A percentile compares a stretch with the other conserved stretches of the same genome.
phyloP scores from a whole-genome alignment of 257 asterid genomes.

The Solanum bulbocastanum region DNA sequence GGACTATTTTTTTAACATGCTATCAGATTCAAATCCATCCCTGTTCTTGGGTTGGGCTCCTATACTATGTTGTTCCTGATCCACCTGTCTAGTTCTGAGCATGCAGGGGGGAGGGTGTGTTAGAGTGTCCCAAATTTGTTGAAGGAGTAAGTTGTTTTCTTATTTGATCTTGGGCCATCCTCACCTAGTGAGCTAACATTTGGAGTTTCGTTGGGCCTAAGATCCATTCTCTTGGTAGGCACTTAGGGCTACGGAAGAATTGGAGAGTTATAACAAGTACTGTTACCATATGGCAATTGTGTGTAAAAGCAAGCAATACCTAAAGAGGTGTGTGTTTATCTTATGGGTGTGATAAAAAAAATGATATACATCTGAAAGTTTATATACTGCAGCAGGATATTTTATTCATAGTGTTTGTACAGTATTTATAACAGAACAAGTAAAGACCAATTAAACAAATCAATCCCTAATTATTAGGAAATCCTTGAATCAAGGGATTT shows the following conservation, averaged over 20 bases:
- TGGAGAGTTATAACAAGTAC: neutral
- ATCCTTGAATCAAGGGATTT: too few species aligned
- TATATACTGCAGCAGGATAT: too few species aligned
- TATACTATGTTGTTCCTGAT: neutral
- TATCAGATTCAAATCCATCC: neutral
- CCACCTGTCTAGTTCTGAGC: neutral
- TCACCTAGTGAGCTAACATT: neutral
- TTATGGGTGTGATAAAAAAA: neutral
- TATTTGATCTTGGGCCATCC: neutral
- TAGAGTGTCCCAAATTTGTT: neutral
- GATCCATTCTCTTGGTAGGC: neutral
- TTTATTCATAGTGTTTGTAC: too few species aligned
- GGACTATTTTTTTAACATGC: neutral
- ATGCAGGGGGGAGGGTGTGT: neutral
- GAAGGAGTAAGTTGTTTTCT: neutral
- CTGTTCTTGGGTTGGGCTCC: neutral
- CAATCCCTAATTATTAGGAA: too few species aligned
- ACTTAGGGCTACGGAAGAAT: neutral
- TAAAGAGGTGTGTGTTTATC: neutral
- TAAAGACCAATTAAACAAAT: too few species aligned
- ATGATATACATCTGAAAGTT: neutral
- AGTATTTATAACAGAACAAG: too few species aligned
- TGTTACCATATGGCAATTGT: neutral
- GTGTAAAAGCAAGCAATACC: neutral
- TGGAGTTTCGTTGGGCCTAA: neutral